These are phyloP conservation scores for Chaetoceros tenuissimus DNA, from an alignment of 108 stramenopile genomes.

Conservation along the genomic window DNA sequence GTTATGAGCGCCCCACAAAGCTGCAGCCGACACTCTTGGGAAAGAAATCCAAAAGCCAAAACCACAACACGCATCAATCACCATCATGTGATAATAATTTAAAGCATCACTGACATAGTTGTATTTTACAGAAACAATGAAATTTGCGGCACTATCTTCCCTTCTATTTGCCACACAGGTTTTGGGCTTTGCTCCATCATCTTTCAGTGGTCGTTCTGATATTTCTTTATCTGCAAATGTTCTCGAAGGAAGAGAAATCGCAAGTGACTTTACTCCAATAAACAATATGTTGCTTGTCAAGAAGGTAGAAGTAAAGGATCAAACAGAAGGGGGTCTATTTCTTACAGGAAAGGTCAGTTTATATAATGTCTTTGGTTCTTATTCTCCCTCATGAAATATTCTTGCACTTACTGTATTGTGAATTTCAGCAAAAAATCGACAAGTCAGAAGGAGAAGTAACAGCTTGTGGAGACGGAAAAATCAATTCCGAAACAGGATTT, in stretches of 20 bases:
- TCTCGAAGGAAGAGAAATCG: conserved; percentile 58
- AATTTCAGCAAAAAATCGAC: conserved; percentile 35
- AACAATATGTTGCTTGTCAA: conserved; percentile 82
- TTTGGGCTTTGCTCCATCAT: not conserved
- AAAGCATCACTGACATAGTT: too few species aligned
- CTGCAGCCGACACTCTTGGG: too few species aligned
- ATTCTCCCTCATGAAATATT: not conserved
- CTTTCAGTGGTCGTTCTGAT: not conserved
- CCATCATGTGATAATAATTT: too few species aligned
- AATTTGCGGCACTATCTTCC: too few species aligned
- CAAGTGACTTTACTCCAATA: conserved; percentile 46
- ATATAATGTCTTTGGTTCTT: not conserved
- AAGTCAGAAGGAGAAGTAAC: conserved; percentile 76
- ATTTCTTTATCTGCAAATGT: not conserved
- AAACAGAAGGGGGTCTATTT: conserved; percentile 76
- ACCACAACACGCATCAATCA: too few species aligned
- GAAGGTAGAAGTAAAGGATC: conserved; percentile 35
- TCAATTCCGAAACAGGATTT: conserved; percentile 67
- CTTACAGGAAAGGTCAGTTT: conserved; percentile 54
- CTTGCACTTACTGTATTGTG: not conserved
- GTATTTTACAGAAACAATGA: too few species aligned
- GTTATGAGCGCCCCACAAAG: too few species aligned
- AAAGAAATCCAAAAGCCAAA: too few species aligned
- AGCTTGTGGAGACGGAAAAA: conserved; percentile 64
- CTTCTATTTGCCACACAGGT: not conserved